Conservation (phyloP, 768 basidiomycete genomes). For the Lyophyllum shimeji region DNA sequence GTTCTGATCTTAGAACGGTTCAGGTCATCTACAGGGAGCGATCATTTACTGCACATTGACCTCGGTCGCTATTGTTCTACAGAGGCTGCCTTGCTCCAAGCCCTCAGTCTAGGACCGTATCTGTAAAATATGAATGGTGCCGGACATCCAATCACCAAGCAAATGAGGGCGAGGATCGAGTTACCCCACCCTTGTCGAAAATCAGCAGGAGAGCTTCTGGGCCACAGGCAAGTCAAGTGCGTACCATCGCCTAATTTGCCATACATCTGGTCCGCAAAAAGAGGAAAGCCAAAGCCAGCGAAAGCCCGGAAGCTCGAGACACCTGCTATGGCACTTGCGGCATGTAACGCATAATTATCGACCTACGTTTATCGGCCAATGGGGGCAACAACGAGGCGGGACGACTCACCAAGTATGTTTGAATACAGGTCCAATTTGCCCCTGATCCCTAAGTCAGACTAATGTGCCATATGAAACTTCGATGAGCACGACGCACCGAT, state of each 20-base stretch:
- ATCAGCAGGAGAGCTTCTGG: background rate
- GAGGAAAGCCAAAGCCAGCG: slow-evolving; percentile 62
- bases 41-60: background rate
- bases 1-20: background rate
- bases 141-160: slow-evolving; percentile 54
- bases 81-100: slow-evolving; percentile 35
- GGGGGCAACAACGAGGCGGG: slow-evolving; percentile 14
- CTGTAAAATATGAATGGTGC: slow-evolving; percentile 43
- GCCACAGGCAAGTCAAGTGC: background rate
- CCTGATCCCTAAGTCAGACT: slow-evolving; percentile 16
- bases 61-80: slow-evolving; percentile 24
- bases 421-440: slow-evolving; percentile 45
- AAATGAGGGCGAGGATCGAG: slow-evolving; percentile 51
- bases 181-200: slow-evolving; percentile 47
- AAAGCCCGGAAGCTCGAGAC: slow-evolving; percentile 54
- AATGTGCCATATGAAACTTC: background rate
- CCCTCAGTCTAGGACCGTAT: slow-evolving; percentile 35
- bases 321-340: slow-evolving; percentile 57
- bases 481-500: slow-evolving; percentile 32
- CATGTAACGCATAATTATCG: slow-evolving; percentile 80
- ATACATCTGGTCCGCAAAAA: slow-evolving; percentile 63
- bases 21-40: background rate
- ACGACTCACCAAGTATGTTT: slow-evolving; percentile 53
- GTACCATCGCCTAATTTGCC: slow-evolving; percentile 43
- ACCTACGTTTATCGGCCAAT: slow-evolving; percentile 48